Evolutionary conservation across 2,329 filamentous ascomycete species (phyloP), one percentile per base, ranked within the genome.

Genomic region (Colletotrichum karsti): DNA sequence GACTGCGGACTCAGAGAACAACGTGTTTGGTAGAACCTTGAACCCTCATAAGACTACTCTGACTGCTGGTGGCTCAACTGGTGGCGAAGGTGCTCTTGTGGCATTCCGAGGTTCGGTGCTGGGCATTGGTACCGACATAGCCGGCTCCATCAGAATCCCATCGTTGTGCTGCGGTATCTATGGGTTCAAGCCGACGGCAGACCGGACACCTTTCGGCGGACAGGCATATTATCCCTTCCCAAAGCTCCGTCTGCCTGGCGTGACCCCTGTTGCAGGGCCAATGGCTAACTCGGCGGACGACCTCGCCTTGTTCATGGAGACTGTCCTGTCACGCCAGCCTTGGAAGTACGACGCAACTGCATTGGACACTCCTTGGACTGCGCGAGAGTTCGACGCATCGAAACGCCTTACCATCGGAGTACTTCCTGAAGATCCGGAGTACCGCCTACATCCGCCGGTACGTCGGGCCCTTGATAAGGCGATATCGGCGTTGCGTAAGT

Each of bases 61-160:
- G 33, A 89, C 87, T 0, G 84, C 88, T 0, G 91, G 91, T 5
- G 91, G 92, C 2, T 88, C 85, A 9, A 89, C 87, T 0, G 91
- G 91, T 10, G 91, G 91, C 0, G 81, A 83, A 61, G 77, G 75
- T 1, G 81, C 83, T 0, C 70, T 84, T 0, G 46, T 84, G 2
- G 81, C 79, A 2, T 74, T 83, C 37, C 74, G 81, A 4, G 82
- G 82, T 18, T 81, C 80, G 20, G 69, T 81, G 3, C 39, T 84
- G 4, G 80, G 82, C 0, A 71, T 84, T 33, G 82, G 82, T 4
- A 77, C 80, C 35, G 82, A 84, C 46, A 80, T 84, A 28, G 82
- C 77, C 1, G 81, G 81, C 12, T 83, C 81, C 4, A 79, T 85
- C 41, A 77, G 83, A 12, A 77, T 77, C 8, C 83, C 83, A 0